A percentile compares a stretch with the other conserved stretches of the same genome.
Conservation (phyloP, 2,329 filamentous ascomycete species). For the Sarocladium oryzae region DNA sequence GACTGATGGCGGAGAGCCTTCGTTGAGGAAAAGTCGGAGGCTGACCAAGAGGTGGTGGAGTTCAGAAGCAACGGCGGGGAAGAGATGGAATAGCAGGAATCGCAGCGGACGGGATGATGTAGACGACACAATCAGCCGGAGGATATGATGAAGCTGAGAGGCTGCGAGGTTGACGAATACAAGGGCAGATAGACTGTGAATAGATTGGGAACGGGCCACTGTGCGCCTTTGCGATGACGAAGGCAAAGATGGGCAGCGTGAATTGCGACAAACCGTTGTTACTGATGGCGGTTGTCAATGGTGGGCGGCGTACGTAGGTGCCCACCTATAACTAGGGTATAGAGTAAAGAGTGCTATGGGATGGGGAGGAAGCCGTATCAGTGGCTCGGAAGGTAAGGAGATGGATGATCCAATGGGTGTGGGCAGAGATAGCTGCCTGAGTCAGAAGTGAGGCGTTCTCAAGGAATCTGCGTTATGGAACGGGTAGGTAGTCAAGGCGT, state of each 20-base stretch:
- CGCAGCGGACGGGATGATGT: not conserved
- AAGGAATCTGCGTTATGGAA: not conserved
- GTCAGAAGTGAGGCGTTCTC: slow-evolving; percentile 20
- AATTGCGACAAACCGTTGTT: not conserved
- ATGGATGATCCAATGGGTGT: slow-evolving; percentile 8
- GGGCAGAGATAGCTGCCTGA: slow-evolving; percentile 26
- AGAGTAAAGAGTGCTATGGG: no score
- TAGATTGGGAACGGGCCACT: not conserved
- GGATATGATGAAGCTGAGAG: not conserved
- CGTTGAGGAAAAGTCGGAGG: slow-evolving; percentile 1
- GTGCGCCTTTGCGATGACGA: slow-evolving; percentile 2
- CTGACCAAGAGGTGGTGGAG: slow-evolving; percentile 3
- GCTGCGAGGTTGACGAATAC: not conserved
- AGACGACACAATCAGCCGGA: not conserved
- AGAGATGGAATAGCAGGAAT: not conserved
- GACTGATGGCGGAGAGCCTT: slow-evolving; percentile 9
- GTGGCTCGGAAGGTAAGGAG: not conserved
- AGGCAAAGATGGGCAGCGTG: not conserved
- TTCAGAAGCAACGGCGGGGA: slow-evolving; percentile 7
- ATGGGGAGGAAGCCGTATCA: not conserved
- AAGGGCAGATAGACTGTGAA: not conserved
- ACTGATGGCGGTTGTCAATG: not conserved
- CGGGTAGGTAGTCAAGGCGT: slow-evolving; percentile 14
- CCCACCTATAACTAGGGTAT: not conserved
- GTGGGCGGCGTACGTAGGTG: slow-evolving; percentile 2